Percentiles rank a stretch among this genome's conserved stretches.
Evolutionary conservation across 805 yeast genomes (phyloP).

Genomic region (Metschnikowia matae): DNA sequence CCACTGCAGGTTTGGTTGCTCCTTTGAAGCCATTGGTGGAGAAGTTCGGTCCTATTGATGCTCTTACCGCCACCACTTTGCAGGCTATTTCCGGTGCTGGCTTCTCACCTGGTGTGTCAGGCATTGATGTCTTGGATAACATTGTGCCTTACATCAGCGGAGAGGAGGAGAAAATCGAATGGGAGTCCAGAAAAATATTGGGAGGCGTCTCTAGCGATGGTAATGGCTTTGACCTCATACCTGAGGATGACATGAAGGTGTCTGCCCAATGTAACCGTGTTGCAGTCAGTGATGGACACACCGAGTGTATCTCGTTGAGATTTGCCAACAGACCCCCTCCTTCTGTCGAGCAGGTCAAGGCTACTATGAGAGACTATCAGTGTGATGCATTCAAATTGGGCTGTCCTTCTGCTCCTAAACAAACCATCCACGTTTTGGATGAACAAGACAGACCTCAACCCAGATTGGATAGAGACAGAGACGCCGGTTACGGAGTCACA

Average conservation of each 20-base stretch:
- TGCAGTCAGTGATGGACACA: conserved; percentile 96
- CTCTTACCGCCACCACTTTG: conserved; percentile 82
- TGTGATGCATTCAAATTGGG: conserved; percentile 79
- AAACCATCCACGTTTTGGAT: conserved; percentile 87
- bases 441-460: conserved; percentile 96
- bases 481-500: conserved; percentile 87
- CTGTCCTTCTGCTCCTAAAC: conserved; percentile 90
- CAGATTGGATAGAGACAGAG: conserved; percentile 93
- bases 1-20: conserved; percentile 96
- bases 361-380: conserved; percentile 62
- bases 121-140: conserved; percentile 92
- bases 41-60: conserved; percentile 83
- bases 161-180: conserved; percentile 97
- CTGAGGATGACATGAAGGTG: conserved; percentile 72
- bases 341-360: conserved; percentile 72
- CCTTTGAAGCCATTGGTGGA: conserved; percentile 94
- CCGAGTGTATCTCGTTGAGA: conserved; percentile 86
- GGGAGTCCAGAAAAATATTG: conserved; percentile 95
- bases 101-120: conserved; percentile 94
- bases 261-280: conserved; percentile 97
- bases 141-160: conserved; percentile 93
- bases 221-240: conserved; percentile 51
- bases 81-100: conserved; percentile 99
- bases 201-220: conserved; percentile 57
- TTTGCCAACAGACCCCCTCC: conserved; percentile 85